Evolutionary conservation across 2,329 filamentous ascomycete genomes (phyloP).

Genomic region (Shiraia bambusicola): DNA sequence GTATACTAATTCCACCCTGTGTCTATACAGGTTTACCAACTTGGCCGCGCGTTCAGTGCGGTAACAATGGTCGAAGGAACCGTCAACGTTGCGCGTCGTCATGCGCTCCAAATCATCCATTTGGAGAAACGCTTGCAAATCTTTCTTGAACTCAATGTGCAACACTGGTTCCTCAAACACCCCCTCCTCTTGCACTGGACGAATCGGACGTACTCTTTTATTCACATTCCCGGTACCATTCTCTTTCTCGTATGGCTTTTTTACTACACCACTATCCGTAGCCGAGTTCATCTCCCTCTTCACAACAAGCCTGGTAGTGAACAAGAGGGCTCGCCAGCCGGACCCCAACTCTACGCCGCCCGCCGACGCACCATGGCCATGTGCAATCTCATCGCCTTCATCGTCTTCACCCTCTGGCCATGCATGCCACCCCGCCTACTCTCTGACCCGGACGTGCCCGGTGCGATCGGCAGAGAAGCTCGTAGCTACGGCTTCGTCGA

Average conservation of each 20-base stretch:
- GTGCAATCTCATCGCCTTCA: constrained; percentile 61
- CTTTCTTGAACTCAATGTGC: constrained; percentile 65
- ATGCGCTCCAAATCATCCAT: constrained; percentile 67
- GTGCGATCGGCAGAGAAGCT: constrained; percentile 58
- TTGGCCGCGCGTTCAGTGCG: constrained; percentile 71
- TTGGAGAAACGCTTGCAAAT: constrained; percentile 66
- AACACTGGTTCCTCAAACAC: constrained; percentile 58
- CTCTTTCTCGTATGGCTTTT: constrained; percentile 68
- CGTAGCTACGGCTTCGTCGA: constrained; percentile 62
- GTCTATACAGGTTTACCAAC: constrained; percentile 69
- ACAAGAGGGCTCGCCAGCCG: constrained; percentile 46
- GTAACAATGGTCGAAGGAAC: constrained; percentile 68
- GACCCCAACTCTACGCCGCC: constrained; percentile 57
- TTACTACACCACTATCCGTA: constrained; percentile 67
- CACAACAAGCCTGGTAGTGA: constrained; percentile 36
- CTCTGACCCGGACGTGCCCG: constrained; percentile 56
- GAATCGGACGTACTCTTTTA: constrained; percentile 74
- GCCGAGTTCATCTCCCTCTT: constrained; percentile 49
- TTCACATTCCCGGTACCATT: constrained; percentile 76
- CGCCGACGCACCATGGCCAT: constrained; percentile 59
- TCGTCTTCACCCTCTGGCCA: constrained; percentile 61
- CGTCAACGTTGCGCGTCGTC: constrained; percentile 66
- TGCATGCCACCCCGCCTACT: constrained; percentile 63
- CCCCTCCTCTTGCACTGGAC: constrained; percentile 65
- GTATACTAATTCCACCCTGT: constrained; percentile 5